A percentile compares a stretch with the other conserved stretches of the same genome.
Conservation (phyloP, 208 protist species). For the Trypanosoma caninum region DNA sequence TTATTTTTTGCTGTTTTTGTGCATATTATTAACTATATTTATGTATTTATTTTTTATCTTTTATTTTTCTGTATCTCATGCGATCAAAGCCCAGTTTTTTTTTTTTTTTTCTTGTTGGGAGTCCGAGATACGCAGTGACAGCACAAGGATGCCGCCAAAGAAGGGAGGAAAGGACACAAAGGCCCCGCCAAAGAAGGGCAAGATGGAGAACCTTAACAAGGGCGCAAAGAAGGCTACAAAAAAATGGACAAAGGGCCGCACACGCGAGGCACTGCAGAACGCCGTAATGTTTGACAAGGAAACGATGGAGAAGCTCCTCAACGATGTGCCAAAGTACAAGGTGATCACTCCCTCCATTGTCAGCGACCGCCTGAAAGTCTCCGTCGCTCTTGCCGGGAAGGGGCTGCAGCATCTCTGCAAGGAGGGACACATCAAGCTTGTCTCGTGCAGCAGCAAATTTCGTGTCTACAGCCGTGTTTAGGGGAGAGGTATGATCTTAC, state of each 20-base stretch:
- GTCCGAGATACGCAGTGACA: background rate
- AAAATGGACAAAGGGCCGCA: constrained; percentile 92
- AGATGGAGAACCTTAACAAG: constrained; percentile 54
- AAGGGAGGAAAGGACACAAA: constrained; percentile 38
- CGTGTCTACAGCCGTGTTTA: constrained; percentile 81
- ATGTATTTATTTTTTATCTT: constrained; percentile 9
- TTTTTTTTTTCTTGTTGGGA: background rate
- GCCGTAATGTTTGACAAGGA: constrained; percentile 92
- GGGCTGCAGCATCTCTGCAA: constrained; percentile 88
- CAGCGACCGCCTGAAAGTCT: constrained; percentile 87
- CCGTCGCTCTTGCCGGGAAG: constrained; percentile 75
- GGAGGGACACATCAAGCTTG: constrained; percentile 76
- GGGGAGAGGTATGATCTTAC: background rate
- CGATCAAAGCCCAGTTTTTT: background rate
- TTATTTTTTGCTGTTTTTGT: background rate
- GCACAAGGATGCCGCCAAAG: constrained; percentile 49
- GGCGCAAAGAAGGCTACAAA: constrained; percentile 86
- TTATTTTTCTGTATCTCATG: background rate
- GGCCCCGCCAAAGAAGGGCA: constrained; percentile 46
- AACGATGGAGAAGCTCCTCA: constrained; percentile 77
- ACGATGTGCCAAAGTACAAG: constrained; percentile 91
- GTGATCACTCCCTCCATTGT: constrained; percentile 90
- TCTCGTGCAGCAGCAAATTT: constrained; percentile 73
- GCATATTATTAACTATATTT: constrained; percentile 1
- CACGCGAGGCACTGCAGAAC: constrained; percentile 88